Evolutionary conservation across 2,329 filamentous ascomycete species (phyloP).

Genomic region (Scytalidium lignicola): DNA sequence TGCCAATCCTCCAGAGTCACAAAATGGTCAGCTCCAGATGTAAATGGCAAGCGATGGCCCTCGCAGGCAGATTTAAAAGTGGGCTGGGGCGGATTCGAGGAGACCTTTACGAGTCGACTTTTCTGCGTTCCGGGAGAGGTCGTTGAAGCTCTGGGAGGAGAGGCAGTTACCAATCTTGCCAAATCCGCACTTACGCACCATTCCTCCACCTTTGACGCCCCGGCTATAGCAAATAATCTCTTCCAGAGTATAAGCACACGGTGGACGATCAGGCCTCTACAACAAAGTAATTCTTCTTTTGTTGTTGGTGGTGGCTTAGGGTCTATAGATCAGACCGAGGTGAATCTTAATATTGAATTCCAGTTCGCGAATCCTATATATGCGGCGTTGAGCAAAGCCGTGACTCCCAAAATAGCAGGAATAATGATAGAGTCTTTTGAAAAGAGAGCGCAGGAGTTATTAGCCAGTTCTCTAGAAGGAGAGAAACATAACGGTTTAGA

Average conservation of each 20-base stretch:
- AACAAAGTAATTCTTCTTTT: too few relatives aligned
- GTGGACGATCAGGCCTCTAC: conserved; percentile 63
- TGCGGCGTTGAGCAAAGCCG: conserved; percentile 71
- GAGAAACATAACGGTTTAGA: not conserved
- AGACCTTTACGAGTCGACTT: conserved; percentile 76
- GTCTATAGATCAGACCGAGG: conserved; percentile 56
- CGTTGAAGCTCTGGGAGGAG: conserved; percentile 73
- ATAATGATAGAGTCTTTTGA: conserved; percentile 95
- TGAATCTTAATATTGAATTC: conserved; percentile 72
- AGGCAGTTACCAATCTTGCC: conserved; percentile 40
- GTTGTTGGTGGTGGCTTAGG: conserved; percentile 29
- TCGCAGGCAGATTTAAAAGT: conserved; percentile 73
- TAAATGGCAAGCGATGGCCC: conserved; percentile 52
- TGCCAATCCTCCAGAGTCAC: conserved; percentile 76
- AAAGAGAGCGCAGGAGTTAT: conserved; percentile 61
- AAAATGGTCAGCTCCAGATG: conserved; percentile 56
- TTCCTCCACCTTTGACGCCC: conserved; percentile 30
- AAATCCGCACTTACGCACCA: conserved; percentile 34
- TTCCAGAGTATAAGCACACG: conserved; percentile 65
- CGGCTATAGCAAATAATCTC: conserved; percentile 42
- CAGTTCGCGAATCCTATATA: conserved; percentile 88
- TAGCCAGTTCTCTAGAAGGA: conserved; percentile 24
- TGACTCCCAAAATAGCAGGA: conserved; percentile 78
- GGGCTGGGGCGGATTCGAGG: conserved; percentile 78
- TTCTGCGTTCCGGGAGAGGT: conserved; percentile 67